Conservation (phyloP, 1,284 basidiomycete genomes). For the Pulveroboletus sp. region DNA sequence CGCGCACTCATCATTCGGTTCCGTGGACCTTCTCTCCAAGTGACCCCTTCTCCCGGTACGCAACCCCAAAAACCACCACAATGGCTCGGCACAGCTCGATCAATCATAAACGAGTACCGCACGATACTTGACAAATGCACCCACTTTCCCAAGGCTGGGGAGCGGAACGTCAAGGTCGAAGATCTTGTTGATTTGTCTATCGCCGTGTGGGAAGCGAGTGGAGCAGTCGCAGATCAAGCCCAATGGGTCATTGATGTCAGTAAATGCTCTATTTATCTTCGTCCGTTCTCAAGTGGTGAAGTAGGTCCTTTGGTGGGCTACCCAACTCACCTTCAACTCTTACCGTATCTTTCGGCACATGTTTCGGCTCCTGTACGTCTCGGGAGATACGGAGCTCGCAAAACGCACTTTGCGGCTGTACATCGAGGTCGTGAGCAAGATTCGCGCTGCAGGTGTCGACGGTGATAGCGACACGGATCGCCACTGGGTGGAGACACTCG, state of each 20-base stretch:
- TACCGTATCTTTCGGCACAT: constrained; percentile 83
- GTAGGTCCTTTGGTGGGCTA: constrained; percentile 89
- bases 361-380: constrained; percentile 66
- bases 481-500: constrained; percentile 71
- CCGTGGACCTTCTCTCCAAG: constrained; percentile 24
- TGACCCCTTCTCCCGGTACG: constrained; percentile 13
- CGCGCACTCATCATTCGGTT: constrained; percentile 65
- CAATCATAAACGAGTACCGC: constrained; percentile 69
- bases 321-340: constrained; percentile 89
- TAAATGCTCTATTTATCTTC: constrained; percentile 19
- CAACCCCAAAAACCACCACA: constrained; percentile 41
- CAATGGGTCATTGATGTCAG: constrained; percentile 76
- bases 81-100: constrained; percentile 68
- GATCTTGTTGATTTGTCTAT: constrained; percentile 84
- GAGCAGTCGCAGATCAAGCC: constrained; percentile 56
- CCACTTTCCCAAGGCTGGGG: constrained; percentile 81
- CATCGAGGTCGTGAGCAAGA: constrained; percentile 81
- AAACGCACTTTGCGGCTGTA: constrained; percentile 80
- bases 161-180: constrained; percentile 78
- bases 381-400: constrained; percentile 68
- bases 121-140: constrained; percentile 68
- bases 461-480: constrained; percentile 57
- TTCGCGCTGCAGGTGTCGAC: constrained; percentile 45
- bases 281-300: neutral
- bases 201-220: constrained; percentile 77